Evolutionary conservation across 2,329 filamentous ascomycete genomes (phyloP).

Genomic region (Aspergillus arachidicola): DNA sequence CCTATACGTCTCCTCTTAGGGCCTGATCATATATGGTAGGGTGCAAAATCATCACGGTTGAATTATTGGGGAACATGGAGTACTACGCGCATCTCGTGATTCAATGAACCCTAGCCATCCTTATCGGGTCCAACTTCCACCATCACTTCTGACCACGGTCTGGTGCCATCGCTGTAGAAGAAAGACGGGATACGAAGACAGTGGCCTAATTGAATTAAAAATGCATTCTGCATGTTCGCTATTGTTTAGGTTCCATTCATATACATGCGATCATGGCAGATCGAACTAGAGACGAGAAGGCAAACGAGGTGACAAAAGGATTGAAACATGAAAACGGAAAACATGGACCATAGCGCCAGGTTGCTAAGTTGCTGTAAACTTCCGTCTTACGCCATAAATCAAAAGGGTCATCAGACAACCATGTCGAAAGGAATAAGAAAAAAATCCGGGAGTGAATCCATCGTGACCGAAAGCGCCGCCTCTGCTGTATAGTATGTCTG

Average conservation of each 20-base stretch:
- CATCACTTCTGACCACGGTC: neutral
- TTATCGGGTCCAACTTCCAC: neutral
- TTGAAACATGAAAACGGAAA: neutral
- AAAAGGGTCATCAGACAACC: constrained; percentile 1
- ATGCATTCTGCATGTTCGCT: neutral
- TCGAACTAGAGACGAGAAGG: constrained; percentile 5
- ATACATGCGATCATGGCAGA: neutral
- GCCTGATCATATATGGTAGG: neutral
- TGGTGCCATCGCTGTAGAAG: neutral
- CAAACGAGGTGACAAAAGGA: neutral
- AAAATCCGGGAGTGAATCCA: neutral
- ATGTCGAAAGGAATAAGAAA: neutral
- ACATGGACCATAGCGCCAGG: constrained; percentile 1
- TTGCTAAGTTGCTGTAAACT: neutral
- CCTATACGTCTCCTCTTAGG: too few relatives aligned
- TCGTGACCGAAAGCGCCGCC: neutral
- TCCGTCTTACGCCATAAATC: constrained; percentile 2
- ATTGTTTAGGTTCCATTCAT: constrained; percentile 1
- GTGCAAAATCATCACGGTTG: neutral
- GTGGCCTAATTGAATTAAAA: neutral
- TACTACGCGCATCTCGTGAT: too few relatives aligned
- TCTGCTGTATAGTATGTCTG: neutral
- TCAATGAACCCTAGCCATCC: neutral
- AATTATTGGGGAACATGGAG: neutral
- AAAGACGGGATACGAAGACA: neutral